Evolutionary conservation across 371 early-diverging fungal species (phyloP).

Genomic region (Basidiobolus meristosporus): DNA sequence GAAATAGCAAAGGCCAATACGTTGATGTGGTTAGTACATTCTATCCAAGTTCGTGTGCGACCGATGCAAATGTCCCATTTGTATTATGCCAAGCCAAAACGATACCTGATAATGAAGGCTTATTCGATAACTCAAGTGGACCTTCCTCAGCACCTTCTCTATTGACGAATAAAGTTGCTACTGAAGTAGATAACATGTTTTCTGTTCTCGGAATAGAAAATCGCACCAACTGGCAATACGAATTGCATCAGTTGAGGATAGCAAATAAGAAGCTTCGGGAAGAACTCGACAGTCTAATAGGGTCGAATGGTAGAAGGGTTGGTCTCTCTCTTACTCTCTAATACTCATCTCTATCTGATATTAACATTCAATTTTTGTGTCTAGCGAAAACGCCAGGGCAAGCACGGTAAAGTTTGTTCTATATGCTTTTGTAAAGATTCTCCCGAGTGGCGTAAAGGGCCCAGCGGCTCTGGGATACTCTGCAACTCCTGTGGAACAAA

Average conservation of each 20-base stretch:
- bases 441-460: conserved; percentile 71
- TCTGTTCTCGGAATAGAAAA: conserved; percentile 14
- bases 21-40: conserved; percentile 19
- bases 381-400: conserved; percentile 13
- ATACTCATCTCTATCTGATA: too few species aligned
- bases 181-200: conserved; percentile 15
- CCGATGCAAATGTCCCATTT: not conserved
- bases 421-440: conserved; percentile 51
- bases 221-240: conserved; percentile 24
- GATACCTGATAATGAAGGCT: not conserved
- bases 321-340: too few species aligned
- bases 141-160: conserved; percentile 1
- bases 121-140: too few species aligned
- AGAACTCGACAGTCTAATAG: conserved; percentile 13
- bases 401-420: not conserved
- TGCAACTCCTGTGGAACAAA: conserved; percentile 76
- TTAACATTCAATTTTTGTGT: too few species aligned
- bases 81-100: not conserved
- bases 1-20: conserved; percentile 16
- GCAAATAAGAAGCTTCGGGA: conserved; percentile 16
- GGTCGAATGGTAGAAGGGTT: conserved; percentile 2
- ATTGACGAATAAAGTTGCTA: not conserved
- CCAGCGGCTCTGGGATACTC: conserved; percentile 52
- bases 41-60: conserved; percentile 9
- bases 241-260: conserved; percentile 20